Evolutionary conservation across 257 asterid genomes (phyloP), one percentile per base, ranked within the genome.

Genomic region (Sherardia arvensis): DNA sequence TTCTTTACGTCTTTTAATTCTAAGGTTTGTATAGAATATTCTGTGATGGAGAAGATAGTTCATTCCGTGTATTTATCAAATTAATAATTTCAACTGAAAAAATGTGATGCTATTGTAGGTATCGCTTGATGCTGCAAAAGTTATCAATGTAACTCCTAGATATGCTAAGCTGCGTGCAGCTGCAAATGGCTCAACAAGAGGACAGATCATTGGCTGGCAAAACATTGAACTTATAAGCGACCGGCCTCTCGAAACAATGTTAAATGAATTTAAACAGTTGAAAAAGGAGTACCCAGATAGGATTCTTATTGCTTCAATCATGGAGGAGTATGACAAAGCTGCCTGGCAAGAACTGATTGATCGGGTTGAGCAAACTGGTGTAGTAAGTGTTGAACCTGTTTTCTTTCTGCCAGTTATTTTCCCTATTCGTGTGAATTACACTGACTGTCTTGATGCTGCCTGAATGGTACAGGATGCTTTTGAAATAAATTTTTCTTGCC

Each of bases 141-240:
- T 92, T 66, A 77, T 85, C 57, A 92, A 92, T 69, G 99, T 92
- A 29, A 92, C 98, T n/a, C 98, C 98, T 11, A 78, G 98, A 45
- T 92, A 92, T 56, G 98, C 98, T 45, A 85, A 75, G 72, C 61
- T 92, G 73, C 81, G 97, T 65, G 94, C 81, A 15, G 95, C 77
- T 62, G 77, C 72, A 29, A 92, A 88, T 48, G 97, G 98, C 56
- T 92, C 97, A 28, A 73, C 92, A 5, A 85, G 80, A 71, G 98
- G 98, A 22, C 87, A 82, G 48, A 87, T 92, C 43, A 92, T 92
- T 26, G 98, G 98, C 34, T 92, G 98, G 98, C 66, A 92, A 68
- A 92, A 92, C 68, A 92, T 92, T 56, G 98, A 92, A 68, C 95
- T 92, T 33, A 92, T 92, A 40, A 92, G 98, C 56, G 98, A 92